Conservation (phyloP, 805 yeast genomes). For the Komagataella pastoris region DNA sequence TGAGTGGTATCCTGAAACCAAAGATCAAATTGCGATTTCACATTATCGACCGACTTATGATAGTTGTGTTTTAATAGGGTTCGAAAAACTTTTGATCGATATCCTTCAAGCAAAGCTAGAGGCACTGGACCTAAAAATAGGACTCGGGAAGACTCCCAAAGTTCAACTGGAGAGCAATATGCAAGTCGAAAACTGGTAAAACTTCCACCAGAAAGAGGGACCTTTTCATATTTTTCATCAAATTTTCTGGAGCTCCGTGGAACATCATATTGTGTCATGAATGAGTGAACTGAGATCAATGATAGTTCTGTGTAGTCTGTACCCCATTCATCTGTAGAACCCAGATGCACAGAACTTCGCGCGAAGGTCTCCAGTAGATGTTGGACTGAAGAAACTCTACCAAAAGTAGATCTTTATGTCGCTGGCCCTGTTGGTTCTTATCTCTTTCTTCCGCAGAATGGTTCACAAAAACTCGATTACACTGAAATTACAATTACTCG, state of each 20-base stretch:
- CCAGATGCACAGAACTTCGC: not conserved
- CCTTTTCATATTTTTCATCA: not conserved
- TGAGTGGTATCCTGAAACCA: not conserved
- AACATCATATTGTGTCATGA: not conserved
- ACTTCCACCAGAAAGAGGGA: not conserved
- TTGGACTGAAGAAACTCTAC: too few species aligned
- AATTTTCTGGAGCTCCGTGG: not conserved
- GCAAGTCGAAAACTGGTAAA: slow-evolving; percentile 30
- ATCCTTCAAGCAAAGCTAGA: not conserved
- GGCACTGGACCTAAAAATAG: slow-evolving; percentile 50
- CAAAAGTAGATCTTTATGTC: too few species aligned
- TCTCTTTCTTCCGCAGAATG: too few species aligned
- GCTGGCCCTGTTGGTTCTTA: too few species aligned
- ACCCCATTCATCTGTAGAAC: not conserved
- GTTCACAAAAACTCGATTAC: not conserved
- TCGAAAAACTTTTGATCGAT: not conserved
- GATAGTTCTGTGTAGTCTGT: not conserved
- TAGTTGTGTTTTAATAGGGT: not conserved
- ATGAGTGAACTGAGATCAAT: not conserved
- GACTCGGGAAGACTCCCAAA: slow-evolving; percentile 33
- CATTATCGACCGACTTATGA: not conserved
- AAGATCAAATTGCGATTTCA: not conserved
- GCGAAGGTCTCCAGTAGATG: not conserved
- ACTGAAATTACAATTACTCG: not conserved
- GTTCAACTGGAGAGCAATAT: slow-evolving; percentile 33